phyloP scores from a whole-genome alignment of 2,329 filamentous ascomycete species.

The Paramyrothecium sp. region DNA sequence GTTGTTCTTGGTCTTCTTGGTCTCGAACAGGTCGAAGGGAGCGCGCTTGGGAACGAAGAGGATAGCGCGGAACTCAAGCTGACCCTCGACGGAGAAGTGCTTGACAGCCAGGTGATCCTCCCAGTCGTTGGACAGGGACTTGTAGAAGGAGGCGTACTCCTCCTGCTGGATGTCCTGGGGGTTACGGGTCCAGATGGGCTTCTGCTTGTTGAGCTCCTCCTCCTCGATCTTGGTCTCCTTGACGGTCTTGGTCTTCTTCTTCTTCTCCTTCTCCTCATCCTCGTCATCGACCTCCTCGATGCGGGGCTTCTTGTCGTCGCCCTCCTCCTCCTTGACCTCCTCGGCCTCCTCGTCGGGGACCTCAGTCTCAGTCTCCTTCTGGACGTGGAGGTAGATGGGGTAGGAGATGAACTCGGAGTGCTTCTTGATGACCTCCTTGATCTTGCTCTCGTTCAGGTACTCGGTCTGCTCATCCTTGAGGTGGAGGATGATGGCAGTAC shows the following conservation, averaged over 20 bases:
- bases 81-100: slow-evolving; percentile 99
- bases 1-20: slow-evolving; percentile 99
- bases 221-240: slow-evolving; percentile 99
- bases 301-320: slow-evolving; percentile 92
- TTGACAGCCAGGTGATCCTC: slow-evolving; percentile 99
- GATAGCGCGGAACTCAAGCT: slow-evolving; percentile 99
- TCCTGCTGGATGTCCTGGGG: slow-evolving; percentile 91
- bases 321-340: slow-evolving; percentile 63
- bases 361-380: slow-evolving; percentile 99
- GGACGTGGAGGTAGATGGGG: slow-evolving; percentile 99
- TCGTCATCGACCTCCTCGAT: slow-evolving; percentile 89
- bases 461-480: slow-evolving; percentile 99
- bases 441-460: slow-evolving; percentile 97
- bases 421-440: slow-evolving; percentile 99
- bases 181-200: slow-evolving; percentile 99
- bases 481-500: slow-evolving; percentile 97
- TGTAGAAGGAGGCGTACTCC: slow-evolving; percentile 99
- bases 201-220: slow-evolving; percentile 99
- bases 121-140: slow-evolving; percentile 99
- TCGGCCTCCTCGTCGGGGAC: slow-evolving; percentile 90
- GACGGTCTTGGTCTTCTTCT: slow-evolving; percentile 98
- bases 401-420: slow-evolving; percentile 99
- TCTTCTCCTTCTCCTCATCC: slow-evolving; percentile 84
- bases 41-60: slow-evolving; percentile 99
- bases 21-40: slow-evolving; percentile 99